These are phyloP conservation scores for Fusarium algeriense DNA, from an alignment of 2,329 filamentous ascomycete genomes.

Conservation along the genomic window DNA sequence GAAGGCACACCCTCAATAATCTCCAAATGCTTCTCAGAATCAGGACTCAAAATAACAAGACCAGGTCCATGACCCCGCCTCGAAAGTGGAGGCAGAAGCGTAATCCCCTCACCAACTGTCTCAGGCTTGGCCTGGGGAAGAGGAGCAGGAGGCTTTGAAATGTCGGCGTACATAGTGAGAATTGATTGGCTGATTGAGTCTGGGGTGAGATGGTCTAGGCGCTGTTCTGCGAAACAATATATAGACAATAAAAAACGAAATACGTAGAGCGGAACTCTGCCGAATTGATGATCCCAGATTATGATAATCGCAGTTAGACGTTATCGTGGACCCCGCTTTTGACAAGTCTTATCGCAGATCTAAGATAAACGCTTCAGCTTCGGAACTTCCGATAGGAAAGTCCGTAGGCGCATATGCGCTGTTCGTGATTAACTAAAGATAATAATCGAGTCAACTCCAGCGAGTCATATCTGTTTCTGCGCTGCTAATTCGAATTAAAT, in stretches of 20 bases:
- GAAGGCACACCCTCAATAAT: constrained; percentile 59
- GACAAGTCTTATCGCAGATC: background rate
- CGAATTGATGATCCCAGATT: background rate
- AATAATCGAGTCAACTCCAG: background rate
- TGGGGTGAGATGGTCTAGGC: background rate
- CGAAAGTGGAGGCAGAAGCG: constrained; percentile 51
- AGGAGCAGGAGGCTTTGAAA: constrained; percentile 44
- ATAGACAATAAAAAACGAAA: background rate
- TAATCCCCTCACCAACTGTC: constrained; percentile 34
- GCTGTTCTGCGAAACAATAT: background rate
- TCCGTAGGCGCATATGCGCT: background rate
- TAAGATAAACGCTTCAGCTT: background rate
- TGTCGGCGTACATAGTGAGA: constrained; percentile 43
- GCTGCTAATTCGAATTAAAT: accelerated
- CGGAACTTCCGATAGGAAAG: constrained; percentile 34
- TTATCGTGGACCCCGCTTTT: background rate
- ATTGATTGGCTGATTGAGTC: background rate
- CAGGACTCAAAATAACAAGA: constrained; percentile 48
- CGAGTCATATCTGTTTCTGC: constrained; percentile 1
- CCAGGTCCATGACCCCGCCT: constrained; percentile 54
- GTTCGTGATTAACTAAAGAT: background rate
- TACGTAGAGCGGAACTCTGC: background rate
- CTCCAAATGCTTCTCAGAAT: constrained; percentile 7
- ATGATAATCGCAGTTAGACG: background rate
- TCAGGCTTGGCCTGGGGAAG: constrained; percentile 42